These are phyloP conservation scores for Aspergillus luchuensis DNA, from an alignment of 2,329 filamentous ascomycete genomes.

Conservation along the genomic window DNA sequence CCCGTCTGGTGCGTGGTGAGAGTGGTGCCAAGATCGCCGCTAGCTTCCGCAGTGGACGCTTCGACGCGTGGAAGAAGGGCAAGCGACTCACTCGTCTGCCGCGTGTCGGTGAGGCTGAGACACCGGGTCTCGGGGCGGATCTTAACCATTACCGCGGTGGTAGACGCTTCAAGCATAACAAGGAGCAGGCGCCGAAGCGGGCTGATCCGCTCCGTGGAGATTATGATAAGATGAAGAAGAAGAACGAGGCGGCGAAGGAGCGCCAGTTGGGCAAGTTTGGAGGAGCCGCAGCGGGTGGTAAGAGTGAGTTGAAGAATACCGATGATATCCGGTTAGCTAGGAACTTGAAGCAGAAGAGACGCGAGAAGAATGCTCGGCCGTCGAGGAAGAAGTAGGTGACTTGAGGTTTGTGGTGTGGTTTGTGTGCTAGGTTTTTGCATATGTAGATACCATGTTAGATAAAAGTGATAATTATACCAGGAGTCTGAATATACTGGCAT, in stretches of 20 bases:
- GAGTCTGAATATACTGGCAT: too few relatives aligned
- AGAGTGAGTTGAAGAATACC: conserved; percentile 76
- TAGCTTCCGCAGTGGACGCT: conserved; percentile 87
- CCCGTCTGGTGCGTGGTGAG: conserved; percentile 80
- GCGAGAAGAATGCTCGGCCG: conserved; percentile 86
- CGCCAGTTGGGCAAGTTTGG: conserved; percentile 44
- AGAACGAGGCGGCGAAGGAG: conserved; percentile 82
- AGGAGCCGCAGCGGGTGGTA: conserved; percentile 60
- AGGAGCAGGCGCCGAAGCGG: conserved; percentile 84
- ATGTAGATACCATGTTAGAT: background rate
- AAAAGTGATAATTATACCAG: too few relatives aligned
- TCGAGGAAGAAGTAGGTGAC: conserved; percentile 57
- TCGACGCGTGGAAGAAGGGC: conserved; percentile 86
- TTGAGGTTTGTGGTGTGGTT: background rate
- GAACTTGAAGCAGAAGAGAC: conserved; percentile 72
- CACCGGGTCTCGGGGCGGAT: conserved; percentile 40
- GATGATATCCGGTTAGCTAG: conserved; percentile 85
- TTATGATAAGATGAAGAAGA: conserved; percentile 87
- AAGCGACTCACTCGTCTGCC: conserved; percentile 80
- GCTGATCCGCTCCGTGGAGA: conserved; percentile 92
- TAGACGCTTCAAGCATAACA: conserved; percentile 78
- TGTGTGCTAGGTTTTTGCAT: background rate
- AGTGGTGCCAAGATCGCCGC: conserved; percentile 95
- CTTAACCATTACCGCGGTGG: conserved; percentile 45
- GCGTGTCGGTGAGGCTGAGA: conserved; percentile 78